Percentiles rank a stretch among this genome's conserved stretches.
Conservation (phyloP, 164 flowering plant species). For the Vitis cinerea region DNA sequence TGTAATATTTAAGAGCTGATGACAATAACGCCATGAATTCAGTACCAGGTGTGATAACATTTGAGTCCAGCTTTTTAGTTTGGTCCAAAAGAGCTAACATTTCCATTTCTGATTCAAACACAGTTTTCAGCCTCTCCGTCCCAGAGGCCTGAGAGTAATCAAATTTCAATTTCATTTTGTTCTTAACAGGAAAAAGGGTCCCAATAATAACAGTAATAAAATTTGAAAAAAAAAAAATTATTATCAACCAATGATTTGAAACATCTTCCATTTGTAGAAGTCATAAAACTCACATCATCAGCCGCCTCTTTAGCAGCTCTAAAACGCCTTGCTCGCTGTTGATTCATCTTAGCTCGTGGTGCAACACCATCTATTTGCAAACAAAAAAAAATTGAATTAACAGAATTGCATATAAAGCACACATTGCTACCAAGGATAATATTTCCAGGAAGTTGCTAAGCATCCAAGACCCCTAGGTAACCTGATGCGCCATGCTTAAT, state of each 20-base stretch:
- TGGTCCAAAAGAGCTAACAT: slow-evolving; percentile 10
- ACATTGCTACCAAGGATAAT: too few relatives aligned
- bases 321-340: slow-evolving; percentile 52
- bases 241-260: too few relatives aligned
- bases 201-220: too few relatives aligned
- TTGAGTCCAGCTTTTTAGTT: slow-evolving; percentile 34
- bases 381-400: not conserved
- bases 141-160: slow-evolving; percentile 16
- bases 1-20: slow-evolving; percentile 42
- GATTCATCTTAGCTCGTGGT: slow-evolving; percentile 58
- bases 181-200: not conserved
- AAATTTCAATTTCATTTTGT: not conserved
- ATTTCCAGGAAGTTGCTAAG: too few relatives aligned
- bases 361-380: slow-evolving; percentile 47
- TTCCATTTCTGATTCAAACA: slow-evolving; percentile 15
- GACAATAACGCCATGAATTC: slow-evolving; percentile 56
- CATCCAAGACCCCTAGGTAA: too few relatives aligned
- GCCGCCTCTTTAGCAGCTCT: slow-evolving; percentile 47
- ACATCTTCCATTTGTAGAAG: too few relatives aligned
- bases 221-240: too few relatives aligned
- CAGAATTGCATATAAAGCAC: too few relatives aligned
- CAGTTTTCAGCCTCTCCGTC: slow-evolving; percentile 23
- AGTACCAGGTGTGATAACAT: slow-evolving; percentile 67
- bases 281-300: slow-evolving; percentile 20
- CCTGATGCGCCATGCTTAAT: too few relatives aligned